A percentile compares a stretch with the other conserved stretches of the same genome.
phyloP scores from a whole-genome alignment of 202 grass and related monocot species.

The Sporobolus alterniflorus region DNA sequence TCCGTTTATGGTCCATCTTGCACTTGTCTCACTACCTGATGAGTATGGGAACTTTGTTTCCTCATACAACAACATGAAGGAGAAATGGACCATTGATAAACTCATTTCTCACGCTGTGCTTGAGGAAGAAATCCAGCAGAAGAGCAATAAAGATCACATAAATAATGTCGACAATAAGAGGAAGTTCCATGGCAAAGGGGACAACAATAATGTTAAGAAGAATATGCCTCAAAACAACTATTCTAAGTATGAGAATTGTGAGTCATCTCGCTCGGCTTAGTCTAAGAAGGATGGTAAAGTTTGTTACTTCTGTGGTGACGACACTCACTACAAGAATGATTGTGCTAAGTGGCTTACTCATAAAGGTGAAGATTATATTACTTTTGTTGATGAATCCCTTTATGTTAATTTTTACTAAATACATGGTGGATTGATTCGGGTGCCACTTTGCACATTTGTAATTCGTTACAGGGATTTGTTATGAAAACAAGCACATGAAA shows the following conservation, averaged over 20 bases:
- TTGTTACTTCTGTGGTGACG: not conserved
- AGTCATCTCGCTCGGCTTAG: not conserved
- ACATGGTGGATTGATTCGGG: not conserved
- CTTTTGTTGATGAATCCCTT: not conserved
- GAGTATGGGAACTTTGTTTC: not conserved
- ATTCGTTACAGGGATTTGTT: not conserved
- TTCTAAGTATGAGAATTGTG: not conserved
- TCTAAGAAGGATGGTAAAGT: not conserved
- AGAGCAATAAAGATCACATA: not conserved
- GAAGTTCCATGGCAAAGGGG: not conserved
- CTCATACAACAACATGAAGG: not conserved
- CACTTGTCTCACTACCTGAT: not conserved
- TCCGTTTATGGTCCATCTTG: not conserved
- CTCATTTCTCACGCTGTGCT: not conserved
- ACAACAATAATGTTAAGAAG: not conserved
- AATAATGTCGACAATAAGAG: not conserved
- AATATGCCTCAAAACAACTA: not conserved
- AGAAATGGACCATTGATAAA: not conserved
- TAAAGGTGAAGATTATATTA: not conserved
- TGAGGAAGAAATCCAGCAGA: not conserved
- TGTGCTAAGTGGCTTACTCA: not conserved
- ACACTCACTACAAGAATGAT: not conserved
- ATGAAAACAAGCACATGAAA: not conserved
- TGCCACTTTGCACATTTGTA: not conserved
- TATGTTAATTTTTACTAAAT: not conserved